Percentiles rank a stretch among this genome's conserved stretches.
These are phyloP conservation scores for Saprolegnia diclina DNA, from an alignment of 352 stramenopile genomes.

Conservation along the genomic window DNA sequence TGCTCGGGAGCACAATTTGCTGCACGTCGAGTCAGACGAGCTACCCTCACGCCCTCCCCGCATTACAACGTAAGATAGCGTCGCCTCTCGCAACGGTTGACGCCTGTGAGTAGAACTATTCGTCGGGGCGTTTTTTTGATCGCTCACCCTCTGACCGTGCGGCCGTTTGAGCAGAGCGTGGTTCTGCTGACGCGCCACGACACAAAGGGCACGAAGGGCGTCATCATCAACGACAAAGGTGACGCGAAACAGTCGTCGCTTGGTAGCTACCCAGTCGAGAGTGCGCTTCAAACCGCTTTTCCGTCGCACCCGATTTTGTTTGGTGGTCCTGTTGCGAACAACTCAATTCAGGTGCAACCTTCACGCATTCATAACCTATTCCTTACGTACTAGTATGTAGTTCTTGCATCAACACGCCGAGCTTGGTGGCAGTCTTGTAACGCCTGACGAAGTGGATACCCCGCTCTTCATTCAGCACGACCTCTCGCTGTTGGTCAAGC, in stretches of 20 bases:
- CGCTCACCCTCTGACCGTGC: constrained; percentile 61
- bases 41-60: constrained; percentile 8
- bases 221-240: constrained; percentile 62
- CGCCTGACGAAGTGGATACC: constrained; percentile 43
- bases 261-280: constrained; percentile 54
- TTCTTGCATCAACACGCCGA: constrained; percentile 53
- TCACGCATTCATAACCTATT: not conserved
- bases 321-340: constrained; percentile 58
- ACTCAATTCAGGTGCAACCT: constrained; percentile 45
- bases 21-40: not conserved
- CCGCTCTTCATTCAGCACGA: constrained; percentile 61
- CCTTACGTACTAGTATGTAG: constrained; percentile 32
- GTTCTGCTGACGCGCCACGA: constrained; percentile 70
- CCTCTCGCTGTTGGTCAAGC: constrained; percentile 51
- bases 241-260: constrained; percentile 44
- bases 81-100: no score
- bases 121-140: constrained; percentile 62
- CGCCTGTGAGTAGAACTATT: not conserved
- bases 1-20: constrained; percentile 12
- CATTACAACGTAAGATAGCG: constrained; percentile 13
- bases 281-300: constrained; percentile 51
- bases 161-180: constrained; percentile 67
- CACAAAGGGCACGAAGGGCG: constrained; percentile 44
- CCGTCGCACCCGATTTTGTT: constrained; percentile 50
- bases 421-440: constrained; percentile 54